Base-by-base conservation (phyloP, 371 early-diverging fungal genomes). In the Basidiobolus meristosporus region DNA sequence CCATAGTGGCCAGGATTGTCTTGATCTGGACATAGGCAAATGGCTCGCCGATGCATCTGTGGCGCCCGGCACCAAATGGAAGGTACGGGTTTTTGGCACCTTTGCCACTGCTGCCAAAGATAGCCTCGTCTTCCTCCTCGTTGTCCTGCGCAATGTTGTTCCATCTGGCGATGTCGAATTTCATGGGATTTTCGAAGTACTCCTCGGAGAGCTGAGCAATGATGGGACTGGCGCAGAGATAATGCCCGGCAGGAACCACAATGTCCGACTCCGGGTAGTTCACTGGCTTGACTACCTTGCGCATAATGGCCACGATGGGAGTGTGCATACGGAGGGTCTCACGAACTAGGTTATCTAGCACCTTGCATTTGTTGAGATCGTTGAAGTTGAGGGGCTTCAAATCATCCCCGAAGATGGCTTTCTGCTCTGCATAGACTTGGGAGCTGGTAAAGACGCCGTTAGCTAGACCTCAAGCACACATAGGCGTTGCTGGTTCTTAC, bases 61-160 rank as follows among this genome's bases (percentile, higher is more conserved):
- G 97, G 49, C 97, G 85, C 35, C 86, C 96, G 22, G 93, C 97
- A 50, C 97, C 97, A 60, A 96, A 96, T 18, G 97, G 95, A 54
- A 96, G 65, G 58, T 78, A 91, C 36, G 87, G 80, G 42, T 73
- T 75, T 46, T 73, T 63, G 14, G 89, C 86, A 15, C 77, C 70
- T 31, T n/a, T n/a, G n/a, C n/a, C n/a, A n/a, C n/a, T n/a, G n/a
- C n/a, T n/a, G n/a, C 77, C 80, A 57, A 81, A 81, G 36, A 62
- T 68, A 18, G 54, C 57, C 5, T 36, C 36, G 7, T n/a, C 10
- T 17, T 31, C 10, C 31, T 56, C 62, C 7, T 47, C 54, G 7
- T 36, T 44, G 14, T 32, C 12, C 32, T 22, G 22, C 7, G 52
- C 45, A 43, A 57, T 60, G 21, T 58, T 61, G 16, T 66, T 36